Conservation (phyloP, 2,329 filamentous ascomycete genomes). For the Dactylellina sp. region DNA sequence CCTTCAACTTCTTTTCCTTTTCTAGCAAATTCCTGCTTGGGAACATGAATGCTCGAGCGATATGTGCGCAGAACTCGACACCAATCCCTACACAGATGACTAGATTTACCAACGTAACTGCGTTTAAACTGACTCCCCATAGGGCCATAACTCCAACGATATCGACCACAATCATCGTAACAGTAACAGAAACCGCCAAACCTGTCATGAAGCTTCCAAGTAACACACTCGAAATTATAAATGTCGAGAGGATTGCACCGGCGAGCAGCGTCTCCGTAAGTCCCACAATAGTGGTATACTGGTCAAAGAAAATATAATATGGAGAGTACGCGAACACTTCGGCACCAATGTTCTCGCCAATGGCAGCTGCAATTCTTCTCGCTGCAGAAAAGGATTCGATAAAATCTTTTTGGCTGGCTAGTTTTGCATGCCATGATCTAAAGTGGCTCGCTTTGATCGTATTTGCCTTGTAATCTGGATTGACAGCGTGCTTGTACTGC, state of each 20-base stretch:
- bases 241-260: conserved; percentile 85
- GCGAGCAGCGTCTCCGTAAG: conserved; percentile 83
- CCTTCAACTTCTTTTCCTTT: conserved; percentile 80
- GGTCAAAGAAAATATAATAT: conserved; percentile 99
- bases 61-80: conserved; percentile 97
- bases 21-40: conserved; percentile 85
- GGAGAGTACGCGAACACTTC: conserved; percentile 96
- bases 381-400: conserved; percentile 90
- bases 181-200: conserved; percentile 83
- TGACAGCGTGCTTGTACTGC: conserved; percentile 84
- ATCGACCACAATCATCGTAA: conserved; percentile 92
- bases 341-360: conserved; percentile 77
- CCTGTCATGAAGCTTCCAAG: conserved; percentile 87
- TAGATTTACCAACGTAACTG: conserved; percentile 92
- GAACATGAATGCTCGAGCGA: conserved; percentile 95
- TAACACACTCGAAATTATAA: conserved; percentile 80
- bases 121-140: conserved; percentile 88
- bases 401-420: conserved; percentile 90
- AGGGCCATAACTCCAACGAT: conserved; percentile 96
- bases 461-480: conserved; percentile 75
- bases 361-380: conserved; percentile 83
- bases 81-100: conserved; percentile 97
- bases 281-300: conserved; percentile 86
- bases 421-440: conserved; percentile 85
- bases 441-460: conserved; percentile 88